Conservation (phyloP, 108 stramenopile species). For the Epipyxis sp. region DNA sequence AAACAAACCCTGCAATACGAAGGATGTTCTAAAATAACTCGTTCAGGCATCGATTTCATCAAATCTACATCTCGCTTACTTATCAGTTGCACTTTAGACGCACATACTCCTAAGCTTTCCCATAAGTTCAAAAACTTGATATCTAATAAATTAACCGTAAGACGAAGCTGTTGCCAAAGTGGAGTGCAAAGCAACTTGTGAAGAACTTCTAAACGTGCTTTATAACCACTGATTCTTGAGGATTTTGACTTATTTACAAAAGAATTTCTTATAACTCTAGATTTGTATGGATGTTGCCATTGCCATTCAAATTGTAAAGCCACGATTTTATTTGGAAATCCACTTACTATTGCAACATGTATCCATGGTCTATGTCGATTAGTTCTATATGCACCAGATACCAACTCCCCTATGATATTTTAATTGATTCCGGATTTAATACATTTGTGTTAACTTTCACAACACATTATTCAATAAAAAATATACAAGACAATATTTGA, state of each 20-base stretch:
- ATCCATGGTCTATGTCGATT: conserved; percentile 48
- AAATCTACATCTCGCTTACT: not conserved
- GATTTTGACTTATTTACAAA: not conserved
- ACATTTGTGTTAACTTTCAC: not conserved
- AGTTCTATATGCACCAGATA: not conserved
- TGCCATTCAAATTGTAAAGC: conserved; percentile 52
- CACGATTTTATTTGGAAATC: conserved; percentile 49
- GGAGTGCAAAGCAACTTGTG: not conserved
- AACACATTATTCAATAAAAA: conserved; percentile 29
- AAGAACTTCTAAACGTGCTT: not conserved
- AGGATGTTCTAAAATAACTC: not conserved
- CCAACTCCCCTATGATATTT: too few relatives aligned
- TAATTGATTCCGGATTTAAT: too few relatives aligned
- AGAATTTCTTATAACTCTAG: not conserved
- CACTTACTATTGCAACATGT: conserved; percentile 46
- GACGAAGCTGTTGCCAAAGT: not conserved
- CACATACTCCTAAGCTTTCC: too few relatives aligned
- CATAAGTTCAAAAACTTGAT: not conserved
- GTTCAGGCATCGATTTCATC: not conserved
- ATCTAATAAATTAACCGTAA: not conserved
- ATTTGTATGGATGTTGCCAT: conserved; percentile 47
- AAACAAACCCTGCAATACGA: not conserved
- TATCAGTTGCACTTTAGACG: not conserved
- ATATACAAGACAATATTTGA: conserved; percentile 31
- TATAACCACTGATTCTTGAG: not conserved